These are phyloP conservation scores for Neonectria neomacrospora DNA, from an alignment of 2,329 filamentous ascomycete genomes.

Conservation along the genomic window DNA sequence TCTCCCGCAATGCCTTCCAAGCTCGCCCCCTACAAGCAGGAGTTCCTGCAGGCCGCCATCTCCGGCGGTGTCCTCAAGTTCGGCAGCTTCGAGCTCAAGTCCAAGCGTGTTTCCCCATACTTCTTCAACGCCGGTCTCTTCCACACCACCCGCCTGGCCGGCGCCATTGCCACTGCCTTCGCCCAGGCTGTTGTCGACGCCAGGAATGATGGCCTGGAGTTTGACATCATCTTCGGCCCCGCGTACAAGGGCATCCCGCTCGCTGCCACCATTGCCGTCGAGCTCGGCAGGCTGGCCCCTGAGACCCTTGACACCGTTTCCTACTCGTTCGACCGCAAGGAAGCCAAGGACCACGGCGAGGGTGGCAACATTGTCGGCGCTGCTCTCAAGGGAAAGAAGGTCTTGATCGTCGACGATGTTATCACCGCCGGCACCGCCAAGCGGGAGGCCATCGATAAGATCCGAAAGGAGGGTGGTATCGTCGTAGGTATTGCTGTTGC, in stretches of 20 bases:
- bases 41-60: conserved; percentile 77
- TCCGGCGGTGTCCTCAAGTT: conserved; percentile 79
- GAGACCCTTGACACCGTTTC: conserved; percentile 74
- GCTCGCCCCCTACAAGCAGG: conserved; percentile 74
- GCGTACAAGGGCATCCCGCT: conserved; percentile 98
- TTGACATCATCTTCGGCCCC: conserved; percentile 92
- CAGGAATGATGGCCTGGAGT: conserved; percentile 59
- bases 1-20: conserved; percentile 50
- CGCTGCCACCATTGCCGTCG: conserved; percentile 79
- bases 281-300: conserved; percentile 76
- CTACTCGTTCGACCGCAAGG: conserved; percentile 96
- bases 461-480: conserved; percentile 83
- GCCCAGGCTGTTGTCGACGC: conserved; percentile 71
- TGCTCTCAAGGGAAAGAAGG: conserved; percentile 82
- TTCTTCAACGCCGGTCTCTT: conserved; percentile 98
- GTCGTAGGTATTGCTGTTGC: conserved; percentile 91
- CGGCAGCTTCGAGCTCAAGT: conserved; percentile 90
- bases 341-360: conserved; percentile 95
- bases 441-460: conserved; percentile 90
- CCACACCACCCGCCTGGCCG: conserved; percentile 81
- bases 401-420: conserved; percentile 95
- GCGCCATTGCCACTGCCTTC: conserved; percentile 83
- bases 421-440: conserved; percentile 96
- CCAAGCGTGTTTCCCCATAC: conserved; percentile 90
- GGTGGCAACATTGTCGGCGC: conserved; percentile 93